These are phyloP conservation scores for Alternaria tenuissima DNA, from an alignment of 2,329 filamentous ascomycete genomes.

Conservation along the genomic window DNA sequence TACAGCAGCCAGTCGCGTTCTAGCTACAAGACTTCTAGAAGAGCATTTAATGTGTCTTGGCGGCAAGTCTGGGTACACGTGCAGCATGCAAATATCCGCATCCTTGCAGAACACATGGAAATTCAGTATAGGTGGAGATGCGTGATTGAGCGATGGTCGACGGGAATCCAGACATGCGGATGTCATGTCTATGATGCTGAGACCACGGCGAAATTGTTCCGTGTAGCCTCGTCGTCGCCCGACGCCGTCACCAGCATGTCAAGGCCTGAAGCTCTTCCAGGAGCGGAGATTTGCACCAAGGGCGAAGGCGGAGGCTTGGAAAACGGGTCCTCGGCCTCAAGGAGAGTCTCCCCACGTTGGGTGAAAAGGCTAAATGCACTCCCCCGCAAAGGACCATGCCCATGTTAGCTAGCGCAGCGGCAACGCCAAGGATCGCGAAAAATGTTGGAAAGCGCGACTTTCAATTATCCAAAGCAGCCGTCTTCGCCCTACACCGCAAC, in stretches of 20 bases:
- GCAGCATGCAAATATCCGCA: conserved; percentile 10
- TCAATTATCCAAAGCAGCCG: conserved; percentile 16
- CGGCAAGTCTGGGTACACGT: conserved; percentile 7
- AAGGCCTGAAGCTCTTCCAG: background rate
- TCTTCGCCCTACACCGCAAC: conserved; percentile 5
- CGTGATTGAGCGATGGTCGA: conserved; percentile 18
- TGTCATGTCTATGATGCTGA: background rate
- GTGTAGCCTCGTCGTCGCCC: background rate
- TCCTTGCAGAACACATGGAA: conserved; percentile 3
- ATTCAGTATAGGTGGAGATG: background rate
- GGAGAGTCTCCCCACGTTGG: conserved; percentile 22
- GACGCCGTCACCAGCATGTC: no score
- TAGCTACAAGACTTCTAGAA: conserved; percentile 28
- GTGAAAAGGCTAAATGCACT: conserved; percentile 40
- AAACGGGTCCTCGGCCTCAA: conserved; percentile 41
- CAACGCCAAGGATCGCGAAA: conserved; percentile 22
- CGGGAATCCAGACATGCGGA: conserved; percentile 3
- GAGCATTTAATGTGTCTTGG: conserved; percentile 18
- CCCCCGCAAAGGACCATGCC: conserved; percentile 30
- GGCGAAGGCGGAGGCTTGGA: conserved; percentile 24
- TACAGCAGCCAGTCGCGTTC: conserved; percentile 15
- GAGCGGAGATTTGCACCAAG: background rate
- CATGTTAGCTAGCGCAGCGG: conserved; percentile 13
- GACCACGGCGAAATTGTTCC: conserved; percentile 38
- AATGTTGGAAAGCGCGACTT: conserved; percentile 21